Conservation (phyloP, 371 early-diverging fungal genomes). For the Apophysomyces sp. region DNA sequence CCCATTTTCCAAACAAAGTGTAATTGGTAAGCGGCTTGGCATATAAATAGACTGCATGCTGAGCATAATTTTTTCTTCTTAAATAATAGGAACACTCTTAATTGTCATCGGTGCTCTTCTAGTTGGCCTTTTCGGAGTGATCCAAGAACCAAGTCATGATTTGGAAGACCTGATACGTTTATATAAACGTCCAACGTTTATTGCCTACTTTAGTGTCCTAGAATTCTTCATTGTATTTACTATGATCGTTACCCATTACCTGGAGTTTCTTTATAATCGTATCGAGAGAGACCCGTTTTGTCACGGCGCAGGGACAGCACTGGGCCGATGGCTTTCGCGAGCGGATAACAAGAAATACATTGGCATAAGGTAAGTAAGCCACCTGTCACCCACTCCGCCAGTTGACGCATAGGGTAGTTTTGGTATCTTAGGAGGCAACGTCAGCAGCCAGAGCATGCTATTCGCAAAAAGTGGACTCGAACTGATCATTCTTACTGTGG, state of each 20-base stretch:
- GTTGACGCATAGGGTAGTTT: slow-evolving; percentile 33
- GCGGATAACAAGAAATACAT: slow-evolving; percentile 33
- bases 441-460: slow-evolving; percentile 75
- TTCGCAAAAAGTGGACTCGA: slow-evolving; percentile 85
- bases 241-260: slow-evolving; percentile 51
- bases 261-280: slow-evolving; percentile 39
- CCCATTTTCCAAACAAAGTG: slow-evolving; percentile 61
- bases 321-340: slow-evolving; percentile 22
- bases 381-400: not conserved
- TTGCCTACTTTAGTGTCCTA: slow-evolving; percentile 66
- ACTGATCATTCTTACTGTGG: slow-evolving; percentile 62
- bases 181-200: slow-evolving; percentile 72
- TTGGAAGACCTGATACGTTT: slow-evolving; percentile 69
- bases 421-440: slow-evolving; percentile 69
- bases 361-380: slow-evolving; percentile 35
- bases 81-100: slow-evolving; percentile 64
- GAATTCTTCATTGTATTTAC: slow-evolving; percentile 53
- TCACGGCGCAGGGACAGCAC: slow-evolving; percentile 5
- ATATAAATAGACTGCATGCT: slow-evolving; percentile 2
- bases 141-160: slow-evolving; percentile 73
- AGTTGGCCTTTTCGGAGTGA: slow-evolving; percentile 75
- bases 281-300: slow-evolving; percentile 14
- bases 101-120: slow-evolving; percentile 70
- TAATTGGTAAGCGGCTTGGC: slow-evolving; percentile 41
- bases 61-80: not conserved